Conservation (phyloP, 2,329 filamentous ascomycete genomes). For the Catunica adiposa region DNA sequence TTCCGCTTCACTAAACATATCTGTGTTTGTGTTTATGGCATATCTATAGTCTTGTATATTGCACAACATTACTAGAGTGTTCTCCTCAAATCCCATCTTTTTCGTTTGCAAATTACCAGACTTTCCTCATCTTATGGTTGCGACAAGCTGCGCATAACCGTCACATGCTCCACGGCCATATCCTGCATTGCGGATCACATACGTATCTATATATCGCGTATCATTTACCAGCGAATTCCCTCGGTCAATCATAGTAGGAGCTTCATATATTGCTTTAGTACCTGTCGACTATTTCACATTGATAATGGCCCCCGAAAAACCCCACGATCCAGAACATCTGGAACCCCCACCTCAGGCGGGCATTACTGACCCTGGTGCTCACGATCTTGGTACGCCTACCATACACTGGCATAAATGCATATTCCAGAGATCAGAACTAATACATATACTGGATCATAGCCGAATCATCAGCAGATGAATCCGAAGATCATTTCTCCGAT, state of each 20-base stretch:
- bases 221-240: too few relatives aligned
- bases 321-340: neutral
- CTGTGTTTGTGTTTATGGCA: too few relatives aligned
- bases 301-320: neutral
- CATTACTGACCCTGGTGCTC: conserved; percentile 39
- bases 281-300: neutral
- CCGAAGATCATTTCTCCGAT: conserved; percentile 54
- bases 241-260: too few relatives aligned
- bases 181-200: neutral
- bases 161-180: neutral
- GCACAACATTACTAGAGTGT: too few relatives aligned
- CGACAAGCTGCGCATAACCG: neutral
- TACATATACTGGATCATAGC: conserved; percentile 1
- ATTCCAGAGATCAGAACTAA: neutral
- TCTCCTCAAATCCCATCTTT: too few relatives aligned
- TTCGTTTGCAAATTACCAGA: neutral
- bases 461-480: conserved; percentile 26
- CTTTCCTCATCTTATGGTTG: neutral
- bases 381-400: conserved; percentile 34
- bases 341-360: conserved; percentile 4
- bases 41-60: too few relatives aligned
- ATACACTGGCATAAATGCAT: neutral
- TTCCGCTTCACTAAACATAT: too few relatives aligned
- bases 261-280: too few relatives aligned
- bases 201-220: neutral